Percentiles rank a stretch among this genome's conserved stretches.
These are phyloP conservation scores for Ulvella scutata DNA, from an alignment of 139 green algal species.

Conservation along the genomic window DNA sequence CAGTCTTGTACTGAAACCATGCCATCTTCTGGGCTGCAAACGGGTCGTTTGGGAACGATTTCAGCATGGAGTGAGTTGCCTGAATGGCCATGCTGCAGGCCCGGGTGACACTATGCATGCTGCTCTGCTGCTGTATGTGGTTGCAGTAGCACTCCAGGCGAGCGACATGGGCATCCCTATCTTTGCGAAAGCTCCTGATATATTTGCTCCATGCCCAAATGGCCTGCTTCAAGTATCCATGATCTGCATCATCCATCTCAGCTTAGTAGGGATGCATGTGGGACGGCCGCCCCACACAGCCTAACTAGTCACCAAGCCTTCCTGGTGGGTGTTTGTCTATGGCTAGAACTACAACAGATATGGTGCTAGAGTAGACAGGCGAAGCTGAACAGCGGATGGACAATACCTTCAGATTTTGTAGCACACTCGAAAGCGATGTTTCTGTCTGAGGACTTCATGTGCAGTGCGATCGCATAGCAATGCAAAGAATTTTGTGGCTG, in stretches of 20 bases:
- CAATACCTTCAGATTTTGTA: too few species aligned
- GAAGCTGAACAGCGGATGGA: too few species aligned
- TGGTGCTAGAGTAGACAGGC: too few species aligned
- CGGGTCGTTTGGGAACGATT: not conserved
- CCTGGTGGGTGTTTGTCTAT: too few species aligned
- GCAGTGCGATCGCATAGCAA: not conserved
- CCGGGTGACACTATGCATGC: not conserved
- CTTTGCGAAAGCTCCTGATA: not conserved
- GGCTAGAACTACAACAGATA: too few species aligned
- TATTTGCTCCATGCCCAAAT: not conserved
- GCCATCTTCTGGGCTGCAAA: not conserved
- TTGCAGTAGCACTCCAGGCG: not conserved
- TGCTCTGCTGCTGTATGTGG: not conserved
- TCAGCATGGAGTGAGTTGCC: not conserved
- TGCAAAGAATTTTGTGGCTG: not conserved
- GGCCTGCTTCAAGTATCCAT: not conserved
- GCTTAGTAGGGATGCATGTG: too few species aligned
- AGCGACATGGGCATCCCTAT: not conserved
- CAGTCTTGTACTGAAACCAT: not conserved
- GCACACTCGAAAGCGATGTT: too few species aligned
- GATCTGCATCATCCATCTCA: not conserved
- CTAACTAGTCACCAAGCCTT: too few species aligned
- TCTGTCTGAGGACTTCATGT: not conserved
- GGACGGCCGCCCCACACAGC: too few species aligned
- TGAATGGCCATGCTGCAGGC: not conserved